Base-by-base conservation (phyloP, 169 alveolate genomes). In the Plasmodium gaboni region DNA sequence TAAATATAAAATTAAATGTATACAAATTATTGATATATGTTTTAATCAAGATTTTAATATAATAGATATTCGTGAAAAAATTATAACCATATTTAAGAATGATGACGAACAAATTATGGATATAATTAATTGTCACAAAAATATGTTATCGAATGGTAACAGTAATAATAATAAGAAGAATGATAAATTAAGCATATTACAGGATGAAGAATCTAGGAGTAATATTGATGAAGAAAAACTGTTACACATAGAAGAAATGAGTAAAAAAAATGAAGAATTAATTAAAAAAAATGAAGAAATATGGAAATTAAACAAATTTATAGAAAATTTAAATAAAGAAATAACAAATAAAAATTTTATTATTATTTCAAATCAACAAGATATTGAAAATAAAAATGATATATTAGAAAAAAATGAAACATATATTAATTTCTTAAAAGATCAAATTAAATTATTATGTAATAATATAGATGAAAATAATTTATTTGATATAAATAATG, bases 21-120 rank as follows among this genome's bases (percentile, higher is more conserved):
- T 80, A 68, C 90, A 80, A 68, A 80, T 80, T 5, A 80, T 80
- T 55, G 90, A 80, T 50, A 80, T 80, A 61, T 80, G 90, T 61
- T 80, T 80, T 80, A 80, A 80, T 68, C 55, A 80, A 68, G 80
- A 80, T 42, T 80, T 80, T 48, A 80, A 38, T 44, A 80, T 80
- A 55, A 44, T 80, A 53, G 90, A 80, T 48, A 80, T 80, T 17
- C 12, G 90, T 44, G 90, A 80, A 42, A 65, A 68, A 68, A 80
- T 80, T 26, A 64, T 67, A 10, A 24, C 80, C 8, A 65, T 80
- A 26, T 80, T 80, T 61, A 73, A 80, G 57, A 80, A 80, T 57
- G 90, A 80, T 1, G 90, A 80, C 51, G 90, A 80, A 17, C 85
- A 80, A 55, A 80, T 80, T 8, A 51, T 68, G 28, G 65, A 80